phyloP scores from a whole-genome alignment of 495 filamentous ascomycete species.

The Penicillium daleae region DNA sequence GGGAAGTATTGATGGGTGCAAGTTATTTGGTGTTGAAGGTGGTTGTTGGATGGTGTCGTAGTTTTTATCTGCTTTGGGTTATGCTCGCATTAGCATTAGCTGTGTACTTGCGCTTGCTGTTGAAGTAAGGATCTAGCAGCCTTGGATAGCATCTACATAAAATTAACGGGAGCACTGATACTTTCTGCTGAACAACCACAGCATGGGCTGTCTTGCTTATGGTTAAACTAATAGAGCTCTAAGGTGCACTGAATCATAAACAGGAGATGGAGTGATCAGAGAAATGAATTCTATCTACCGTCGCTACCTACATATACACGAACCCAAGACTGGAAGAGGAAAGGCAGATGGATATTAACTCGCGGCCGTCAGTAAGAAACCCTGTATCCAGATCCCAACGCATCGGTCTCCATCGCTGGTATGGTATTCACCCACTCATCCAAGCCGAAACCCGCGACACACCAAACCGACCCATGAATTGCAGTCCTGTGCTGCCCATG shows the following conservation, averaged over 20 bases:
- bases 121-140: neutral
- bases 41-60: neutral
- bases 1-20: slow-evolving; percentile 32
- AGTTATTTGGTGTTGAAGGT: neutral
- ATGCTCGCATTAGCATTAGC: neutral
- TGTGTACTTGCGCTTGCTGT: neutral
- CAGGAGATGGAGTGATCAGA: neutral
- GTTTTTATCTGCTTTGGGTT: neutral
- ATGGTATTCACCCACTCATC: slow-evolving; percentile 70
- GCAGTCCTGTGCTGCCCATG: slow-evolving; percentile 87
- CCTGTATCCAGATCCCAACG: neutral
- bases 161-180: too few species aligned
- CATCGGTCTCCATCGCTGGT: neutral
- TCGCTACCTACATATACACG: slow-evolving; percentile 2
- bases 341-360: too few species aligned
- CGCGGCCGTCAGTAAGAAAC: too few species aligned
- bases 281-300: neutral
- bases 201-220: too few species aligned
- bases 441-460: slow-evolving; percentile 82
- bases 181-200: too few species aligned
- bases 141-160: neutral
- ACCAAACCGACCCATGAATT: slow-evolving; percentile 84
- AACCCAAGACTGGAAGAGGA: neutral
- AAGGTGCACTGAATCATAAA: neutral
- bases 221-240: too few species aligned